Base-by-base conservation (phyloP, 176 grass and related monocot genomes). In the Bothriochloa decipiens region DNA sequence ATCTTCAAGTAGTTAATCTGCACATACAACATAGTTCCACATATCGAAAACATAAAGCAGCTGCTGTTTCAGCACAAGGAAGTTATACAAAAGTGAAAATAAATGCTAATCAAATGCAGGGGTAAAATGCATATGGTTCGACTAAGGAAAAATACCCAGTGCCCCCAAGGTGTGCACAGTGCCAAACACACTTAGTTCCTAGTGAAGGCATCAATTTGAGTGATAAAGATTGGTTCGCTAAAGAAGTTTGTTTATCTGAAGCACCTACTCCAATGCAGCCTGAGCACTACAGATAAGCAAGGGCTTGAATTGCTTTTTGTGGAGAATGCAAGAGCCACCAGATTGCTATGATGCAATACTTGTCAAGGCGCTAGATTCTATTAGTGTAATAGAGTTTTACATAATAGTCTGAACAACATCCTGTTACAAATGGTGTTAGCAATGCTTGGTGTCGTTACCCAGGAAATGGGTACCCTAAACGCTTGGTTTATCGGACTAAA, bases 61-160 rank as follows among this genome's bases (percentile, higher is more conserved):
- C 3, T 37, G 27, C 16, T 7, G 16, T 15, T 68, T 35, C 13
- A 65, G 62, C 29, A 65, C 28, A 65, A 29, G 61, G 13, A 29
- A 65, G 62, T 65, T 65, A 65, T 65, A 33, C 27, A 50, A 50
- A 65, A 65, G 5, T 65, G 63, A 33, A 65, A 65, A 65, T 33
- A 14, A 32, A 33, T 65, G 27, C 25, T 65, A 29, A 65, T 5
- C 8, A 0, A 26, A 32, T 65, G 27, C 13, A 65, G 29, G 27
- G 12, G 1, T 65, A 29, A 65, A 65, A 57, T 57, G 55, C 55
- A 58, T n/a, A 58, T 58, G 55, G 20, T n/a, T 58, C 0, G 20
- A n/a, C 55, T 20, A 58, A 58, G 55, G 7, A n/a, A n/a, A 58
- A 58, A 10, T 20, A 13, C 9, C 58, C 22, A 26, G 22, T 62